Conservation (phyloP, 2,329 filamentous ascomycete genomes). For the Sarocladium oryzae region DNA sequence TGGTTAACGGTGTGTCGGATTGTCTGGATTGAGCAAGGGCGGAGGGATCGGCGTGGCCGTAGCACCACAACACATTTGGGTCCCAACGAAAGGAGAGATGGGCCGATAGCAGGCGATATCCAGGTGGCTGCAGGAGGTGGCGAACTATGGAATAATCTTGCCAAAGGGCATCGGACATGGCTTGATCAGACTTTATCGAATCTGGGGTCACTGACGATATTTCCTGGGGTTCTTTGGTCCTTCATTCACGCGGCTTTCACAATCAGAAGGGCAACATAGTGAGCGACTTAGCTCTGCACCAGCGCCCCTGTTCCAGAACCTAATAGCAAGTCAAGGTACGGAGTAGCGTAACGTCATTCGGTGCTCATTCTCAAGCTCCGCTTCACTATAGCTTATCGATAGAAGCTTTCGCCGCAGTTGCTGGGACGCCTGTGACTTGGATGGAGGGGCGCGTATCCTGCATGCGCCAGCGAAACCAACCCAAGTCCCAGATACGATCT, state of each 20-base stretch:
- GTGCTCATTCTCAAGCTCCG: background rate
- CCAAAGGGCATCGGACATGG: no score
- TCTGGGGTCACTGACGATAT: background rate
- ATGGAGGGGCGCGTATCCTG: conserved; percentile 9
- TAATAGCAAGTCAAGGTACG: no score
- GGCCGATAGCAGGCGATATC: background rate
- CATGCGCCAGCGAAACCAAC: background rate
- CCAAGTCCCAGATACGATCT: background rate
- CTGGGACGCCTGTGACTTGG: background rate
- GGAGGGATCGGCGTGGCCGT: background rate
- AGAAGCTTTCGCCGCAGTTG: conserved; percentile 6
- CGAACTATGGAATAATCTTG: background rate
- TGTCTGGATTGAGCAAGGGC: background rate
- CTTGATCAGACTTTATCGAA: background rate
- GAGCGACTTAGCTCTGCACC: no score
- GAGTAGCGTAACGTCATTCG: conserved; percentile 3
- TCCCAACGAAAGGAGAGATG: background rate
- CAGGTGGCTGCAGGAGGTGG: background rate
- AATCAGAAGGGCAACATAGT: no score
- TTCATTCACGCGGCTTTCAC: no score
- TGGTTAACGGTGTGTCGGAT: background rate
- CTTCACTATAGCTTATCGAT: conserved; percentile 1
- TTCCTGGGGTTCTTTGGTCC: no score
- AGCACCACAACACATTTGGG: background rate
- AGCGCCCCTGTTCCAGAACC: no score